Evolutionary conservation across 129 eudicot species (phyloP), one percentile per base, ranked within the genome.

Genomic region (Ambrosia trifida): DNA sequence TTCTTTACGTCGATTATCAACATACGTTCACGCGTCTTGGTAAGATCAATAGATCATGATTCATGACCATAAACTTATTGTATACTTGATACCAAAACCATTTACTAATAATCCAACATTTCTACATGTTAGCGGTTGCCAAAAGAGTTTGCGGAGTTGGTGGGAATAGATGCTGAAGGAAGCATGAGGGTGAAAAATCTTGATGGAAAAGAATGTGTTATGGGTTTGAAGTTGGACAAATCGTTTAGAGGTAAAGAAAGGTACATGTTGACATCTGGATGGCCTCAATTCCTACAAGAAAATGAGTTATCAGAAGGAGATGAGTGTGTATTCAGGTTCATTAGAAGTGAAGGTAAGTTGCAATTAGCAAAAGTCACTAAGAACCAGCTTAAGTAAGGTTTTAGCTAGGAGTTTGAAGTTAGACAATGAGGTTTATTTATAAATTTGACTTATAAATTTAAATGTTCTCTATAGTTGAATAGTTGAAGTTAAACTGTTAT

Each of bases 301-400:
- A 74, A 74, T 53, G 17, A 40, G 2, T 51, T 74, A 40, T 64
- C 9, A 6, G 58, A 51, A 65, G 79, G 79, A 20, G 72, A 74
- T 52, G 64, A 51, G 52, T 64, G 79, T 35, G 46, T 40, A 40
- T 64, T 74, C 5, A 74, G 64, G 66, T 65, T 3, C 54, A 24
- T 74, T 4, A 65, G 18, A 65, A 74, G 66, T 16, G 79, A 20
- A n/a, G 46, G 35, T 31, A 74, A 64, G 54, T 38, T 74, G 11
- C 40, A 33, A 16, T 35, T 74, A 11, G 72, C 70, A 6, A 74
- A 40, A 40, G 44, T 40, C 44, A 40, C 44, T 2, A 40, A 40
- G 44, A 40, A 40, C 1, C 28, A 24, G 28, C 28, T 24, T 24
- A 24, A 24, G 28, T 24, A 24, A 0, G 28, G 28, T 24, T 24